phyloP scores from a whole-genome alignment of 1,139 yeast genomes.

The Tardiomyces digboiensis region DNA sequence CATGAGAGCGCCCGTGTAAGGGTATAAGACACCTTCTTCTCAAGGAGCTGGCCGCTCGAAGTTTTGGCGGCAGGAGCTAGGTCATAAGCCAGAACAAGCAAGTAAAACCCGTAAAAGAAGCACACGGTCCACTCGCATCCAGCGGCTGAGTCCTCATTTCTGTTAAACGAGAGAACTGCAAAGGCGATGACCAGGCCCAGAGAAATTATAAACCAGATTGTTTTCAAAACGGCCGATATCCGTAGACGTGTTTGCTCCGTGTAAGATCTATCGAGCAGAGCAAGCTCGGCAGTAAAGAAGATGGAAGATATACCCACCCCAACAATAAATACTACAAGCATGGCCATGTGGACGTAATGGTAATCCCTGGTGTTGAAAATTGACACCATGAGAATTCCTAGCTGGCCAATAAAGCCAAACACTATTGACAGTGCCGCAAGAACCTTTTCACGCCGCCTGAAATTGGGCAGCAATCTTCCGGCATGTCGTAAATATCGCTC shows the following conservation, averaged over 20 bases:
- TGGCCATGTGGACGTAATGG: slow-evolving; percentile 52
- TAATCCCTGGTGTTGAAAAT: slow-evolving; percentile 59
- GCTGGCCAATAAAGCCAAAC: slow-evolving; percentile 55
- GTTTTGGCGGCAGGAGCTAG: slow-evolving; percentile 50
- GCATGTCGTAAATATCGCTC: slow-evolving; percentile 47
- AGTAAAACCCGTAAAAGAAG: slow-evolving; percentile 71
- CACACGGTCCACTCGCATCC: slow-evolving; percentile 77
- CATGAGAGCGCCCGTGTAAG: not conserved
- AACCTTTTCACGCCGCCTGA: slow-evolving; percentile 37
- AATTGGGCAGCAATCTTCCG: slow-evolving; percentile 46
- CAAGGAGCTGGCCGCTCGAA: slow-evolving; percentile 9
- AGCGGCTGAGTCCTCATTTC: slow-evolving; percentile 41
- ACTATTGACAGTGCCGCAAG: slow-evolving; percentile 43
- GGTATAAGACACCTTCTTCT: not conserved
- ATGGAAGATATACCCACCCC: slow-evolving; percentile 56
- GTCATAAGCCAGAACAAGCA: slow-evolving; percentile 59
- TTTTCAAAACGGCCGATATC: slow-evolving; percentile 37
- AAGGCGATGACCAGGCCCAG: slow-evolving; percentile 62
- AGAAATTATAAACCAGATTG: slow-evolving; percentile 61
- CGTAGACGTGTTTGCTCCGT: slow-evolving; percentile 30
- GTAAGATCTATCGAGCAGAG: slow-evolving; percentile 50
- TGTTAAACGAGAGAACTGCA: slow-evolving; percentile 38
- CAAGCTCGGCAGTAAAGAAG: slow-evolving; percentile 51
- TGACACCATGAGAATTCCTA: slow-evolving; percentile 67
- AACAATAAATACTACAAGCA: slow-evolving; percentile 70